These are phyloP conservation scores for Linanthus parryae DNA, from an alignment of 148 eudicot species.

Conservation along the genomic window DNA sequence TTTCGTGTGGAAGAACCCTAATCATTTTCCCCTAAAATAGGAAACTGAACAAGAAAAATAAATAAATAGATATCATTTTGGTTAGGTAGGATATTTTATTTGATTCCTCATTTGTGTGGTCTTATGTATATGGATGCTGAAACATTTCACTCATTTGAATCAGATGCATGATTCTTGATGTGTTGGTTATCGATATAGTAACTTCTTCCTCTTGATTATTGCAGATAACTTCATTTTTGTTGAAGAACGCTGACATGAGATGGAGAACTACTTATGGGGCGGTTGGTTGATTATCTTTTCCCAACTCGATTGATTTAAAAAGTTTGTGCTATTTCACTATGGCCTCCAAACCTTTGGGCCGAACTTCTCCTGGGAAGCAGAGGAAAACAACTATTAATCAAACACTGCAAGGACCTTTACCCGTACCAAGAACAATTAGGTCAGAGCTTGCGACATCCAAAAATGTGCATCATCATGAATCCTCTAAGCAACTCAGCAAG, in stretches of 20 bases:
- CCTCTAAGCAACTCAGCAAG: slow-evolving; percentile 15
- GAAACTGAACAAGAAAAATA: too few relatives aligned
- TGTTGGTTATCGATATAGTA: neutral
- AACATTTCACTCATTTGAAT: neutral
- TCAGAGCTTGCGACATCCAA: slow-evolving; percentile 20
- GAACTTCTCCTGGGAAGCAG: slow-evolving; percentile 31
- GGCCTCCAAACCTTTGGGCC: slow-evolving; percentile 42
- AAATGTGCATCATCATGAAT: slow-evolving; percentile 19
- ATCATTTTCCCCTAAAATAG: too few relatives aligned
- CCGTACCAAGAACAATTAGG: slow-evolving; percentile 23
- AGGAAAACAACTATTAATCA: slow-evolving; percentile 23
- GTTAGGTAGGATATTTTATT: too few relatives aligned
- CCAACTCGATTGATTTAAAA: slow-evolving; percentile 4
- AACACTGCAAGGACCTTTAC: slow-evolving; percentile 25
- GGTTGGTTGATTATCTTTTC: too few relatives aligned
- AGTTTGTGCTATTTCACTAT: slow-evolving; percentile 17
- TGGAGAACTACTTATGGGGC: too few relatives aligned
- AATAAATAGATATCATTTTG: too few relatives aligned
- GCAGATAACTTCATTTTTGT: slow-evolving; percentile 14
- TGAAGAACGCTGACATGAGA: slow-evolving; percentile 21
- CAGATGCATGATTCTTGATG: neutral
- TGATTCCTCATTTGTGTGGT: neutral
- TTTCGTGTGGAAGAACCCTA: too few relatives aligned
- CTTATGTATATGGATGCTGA: neutral
- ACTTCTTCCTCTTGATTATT: slow-evolving; percentile 8